These are phyloP conservation scores for Fonsecaea erecta DNA, from an alignment of 2,329 filamentous ascomycete species.

Conservation along the genomic window DNA sequence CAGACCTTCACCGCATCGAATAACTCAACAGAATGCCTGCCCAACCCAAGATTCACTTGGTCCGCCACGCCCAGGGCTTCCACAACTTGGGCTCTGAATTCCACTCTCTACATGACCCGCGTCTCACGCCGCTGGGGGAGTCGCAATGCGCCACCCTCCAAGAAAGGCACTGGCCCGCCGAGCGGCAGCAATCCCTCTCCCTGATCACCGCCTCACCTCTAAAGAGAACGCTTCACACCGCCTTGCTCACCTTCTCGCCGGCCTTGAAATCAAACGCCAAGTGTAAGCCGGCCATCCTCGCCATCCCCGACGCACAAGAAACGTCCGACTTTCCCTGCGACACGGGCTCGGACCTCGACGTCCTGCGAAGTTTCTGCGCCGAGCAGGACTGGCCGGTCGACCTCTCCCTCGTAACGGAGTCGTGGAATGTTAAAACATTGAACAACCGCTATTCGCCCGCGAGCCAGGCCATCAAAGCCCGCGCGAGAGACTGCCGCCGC, in stretches of 20 bases:
- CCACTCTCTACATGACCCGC: slow-evolving; percentile 75
- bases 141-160: slow-evolving; percentile 72
- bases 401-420: slow-evolving; percentile 62
- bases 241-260: slow-evolving; percentile 69
- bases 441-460: slow-evolving; percentile 52
- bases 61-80: slow-evolving; percentile 62
- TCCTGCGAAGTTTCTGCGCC: slow-evolving; percentile 65
- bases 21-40: slow-evolving; percentile 23
- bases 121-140: slow-evolving; percentile 75
- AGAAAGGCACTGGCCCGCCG: slow-evolving; percentile 60
- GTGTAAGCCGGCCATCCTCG: slow-evolving; percentile 60
- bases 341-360: slow-evolving; percentile 64
- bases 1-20: background rate
- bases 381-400: slow-evolving; percentile 64
- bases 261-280: slow-evolving; percentile 52
- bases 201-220: slow-evolving; percentile 76
- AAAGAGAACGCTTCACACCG: slow-evolving; percentile 79
- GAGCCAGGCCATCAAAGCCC: slow-evolving; percentile 59
- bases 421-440: slow-evolving; percentile 72
- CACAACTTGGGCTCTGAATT: slow-evolving; percentile 78
- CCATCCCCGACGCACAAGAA: slow-evolving; percentile 79
- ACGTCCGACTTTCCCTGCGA: slow-evolving; percentile 76
- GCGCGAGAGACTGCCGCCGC: slow-evolving; percentile 65
- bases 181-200: slow-evolving; percentile 57
- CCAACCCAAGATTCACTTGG: slow-evolving; percentile 34